These are phyloP conservation scores for Metschnikowia noctiluminum DNA, from an alignment of 805 yeast genomes.

Conservation along the genomic window DNA sequence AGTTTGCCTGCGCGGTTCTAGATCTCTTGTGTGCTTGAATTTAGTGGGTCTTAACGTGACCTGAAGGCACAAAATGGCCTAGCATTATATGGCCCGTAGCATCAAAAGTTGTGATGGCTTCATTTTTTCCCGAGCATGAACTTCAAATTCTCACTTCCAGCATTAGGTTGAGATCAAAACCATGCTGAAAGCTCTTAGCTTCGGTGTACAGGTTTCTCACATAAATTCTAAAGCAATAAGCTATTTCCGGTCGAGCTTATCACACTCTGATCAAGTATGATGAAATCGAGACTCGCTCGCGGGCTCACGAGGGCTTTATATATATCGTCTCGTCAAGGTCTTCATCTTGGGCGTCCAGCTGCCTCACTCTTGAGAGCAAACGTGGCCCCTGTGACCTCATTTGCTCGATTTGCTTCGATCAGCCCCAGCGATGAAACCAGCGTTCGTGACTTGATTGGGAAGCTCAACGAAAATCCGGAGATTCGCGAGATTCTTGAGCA, in stretches of 20 bases:
- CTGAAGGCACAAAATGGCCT: no score
- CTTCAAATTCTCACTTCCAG: not conserved
- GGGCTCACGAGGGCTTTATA: constrained; percentile 4
- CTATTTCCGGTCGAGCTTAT: not conserved
- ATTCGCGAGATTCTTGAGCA: constrained; percentile 26
- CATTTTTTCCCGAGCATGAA: no score
- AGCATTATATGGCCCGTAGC: no score
- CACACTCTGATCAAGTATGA: not conserved
- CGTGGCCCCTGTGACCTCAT: not conserved
- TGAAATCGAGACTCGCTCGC: constrained; percentile 8
- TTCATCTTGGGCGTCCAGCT: not conserved
- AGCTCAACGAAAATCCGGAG: constrained; percentile 28
- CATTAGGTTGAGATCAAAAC: not conserved
- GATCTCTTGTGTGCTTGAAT: no score
- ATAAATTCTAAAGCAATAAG: not conserved
- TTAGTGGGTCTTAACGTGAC: no score
- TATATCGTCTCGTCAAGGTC: not conserved
- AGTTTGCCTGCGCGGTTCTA: no score
- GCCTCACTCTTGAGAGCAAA: not conserved
- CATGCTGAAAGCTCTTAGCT: not conserved
- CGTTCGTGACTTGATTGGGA: constrained; percentile 19
- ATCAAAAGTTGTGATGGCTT: no score
- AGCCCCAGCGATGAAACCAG: constrained; percentile 9
- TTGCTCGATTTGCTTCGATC: constrained; percentile 11
- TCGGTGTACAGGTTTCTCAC: not conserved